Conservation (phyloP, 2,329 filamentous ascomycete genomes). For the Aspergillus calidoustus region DNA sequence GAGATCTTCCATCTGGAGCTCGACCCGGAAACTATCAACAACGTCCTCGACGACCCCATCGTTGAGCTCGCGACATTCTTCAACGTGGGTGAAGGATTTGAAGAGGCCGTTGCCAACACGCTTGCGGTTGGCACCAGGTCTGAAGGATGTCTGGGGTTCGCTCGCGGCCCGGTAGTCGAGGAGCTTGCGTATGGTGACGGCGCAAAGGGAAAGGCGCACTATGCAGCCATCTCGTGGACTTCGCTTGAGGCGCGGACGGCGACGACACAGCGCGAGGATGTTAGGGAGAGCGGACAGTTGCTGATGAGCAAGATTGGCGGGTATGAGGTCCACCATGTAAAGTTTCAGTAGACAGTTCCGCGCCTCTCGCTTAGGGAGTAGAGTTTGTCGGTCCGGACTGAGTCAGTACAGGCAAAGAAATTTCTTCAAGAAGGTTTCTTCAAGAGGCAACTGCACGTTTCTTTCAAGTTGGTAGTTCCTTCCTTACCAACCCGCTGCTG, state of each 20-base stretch:
- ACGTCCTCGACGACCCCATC: background rate
- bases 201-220: constrained; percentile 6
- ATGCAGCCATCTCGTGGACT: constrained; percentile 5
- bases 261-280: background rate
- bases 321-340: constrained; percentile 11
- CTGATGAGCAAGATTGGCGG: background rate
- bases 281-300: background rate
- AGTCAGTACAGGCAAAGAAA: no score
- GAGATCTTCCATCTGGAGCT: constrained; percentile 2
- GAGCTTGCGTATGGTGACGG: background rate
- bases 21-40: background rate
- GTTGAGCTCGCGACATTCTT: constrained; percentile 3
- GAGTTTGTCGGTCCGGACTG: background rate
- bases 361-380: background rate
- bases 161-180: background rate
- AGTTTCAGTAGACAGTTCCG: constrained; percentile 3
- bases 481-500: background rate
- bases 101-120: background rate
- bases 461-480: no score
- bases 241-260: background rate
- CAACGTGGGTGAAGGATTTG: background rate
- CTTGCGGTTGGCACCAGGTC: background rate
- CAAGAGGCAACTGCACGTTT: no score
- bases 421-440: no score
- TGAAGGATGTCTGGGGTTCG: constrained; percentile 3